These are phyloP conservation scores for Prunus fruticosa DNA, from an alignment of 306 rosid species.

Conservation along the genomic window DNA sequence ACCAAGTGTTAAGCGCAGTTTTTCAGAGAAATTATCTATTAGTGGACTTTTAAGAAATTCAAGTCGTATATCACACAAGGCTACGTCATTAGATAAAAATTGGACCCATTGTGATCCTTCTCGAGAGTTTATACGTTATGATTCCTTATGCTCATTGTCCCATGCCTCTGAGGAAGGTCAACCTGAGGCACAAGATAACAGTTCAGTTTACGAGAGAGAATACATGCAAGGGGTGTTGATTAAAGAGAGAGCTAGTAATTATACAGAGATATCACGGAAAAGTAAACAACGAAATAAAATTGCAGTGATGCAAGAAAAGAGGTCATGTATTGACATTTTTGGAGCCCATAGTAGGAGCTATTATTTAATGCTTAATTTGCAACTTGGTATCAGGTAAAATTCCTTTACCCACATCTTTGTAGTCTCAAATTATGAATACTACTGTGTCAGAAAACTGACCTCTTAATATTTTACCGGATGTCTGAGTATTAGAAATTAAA, in stretches of 20 bases:
- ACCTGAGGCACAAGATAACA: slow-evolving; percentile 31
- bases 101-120: slow-evolving; percentile 28
- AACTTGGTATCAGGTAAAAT: slow-evolving; percentile 62
- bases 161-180: slow-evolving; percentile 40
- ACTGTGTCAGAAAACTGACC: not conserved
- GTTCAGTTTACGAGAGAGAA: slow-evolving; percentile 66
- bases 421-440: not conserved
- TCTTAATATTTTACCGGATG: not conserved
- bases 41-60: slow-evolving; percentile 43
- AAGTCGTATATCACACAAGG: slow-evolving; percentile 44
- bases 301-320: slow-evolving; percentile 39
- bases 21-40: slow-evolving; percentile 46
- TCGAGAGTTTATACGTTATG: slow-evolving; percentile 32
- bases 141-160: slow-evolving; percentile 28
- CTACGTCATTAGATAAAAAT: slow-evolving; percentile 38
- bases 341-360: slow-evolving; percentile 30
- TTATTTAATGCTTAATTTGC: slow-evolving; percentile 55
- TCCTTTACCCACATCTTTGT: not conserved
- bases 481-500: not conserved
- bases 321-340: slow-evolving; percentile 40
- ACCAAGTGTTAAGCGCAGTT: slow-evolving; percentile 50
- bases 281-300: slow-evolving; percentile 46
- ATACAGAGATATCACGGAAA: slow-evolving; percentile 37
- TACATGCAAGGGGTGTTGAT: slow-evolving; percentile 91
- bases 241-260: slow-evolving; percentile 52